A percentile compares a stretch with the other conserved stretches of the same genome.
These are phyloP conservation scores for Eimeria sp. DNA, from an alignment of 169 alveolate genomes.

Conservation along the genomic window DNA sequence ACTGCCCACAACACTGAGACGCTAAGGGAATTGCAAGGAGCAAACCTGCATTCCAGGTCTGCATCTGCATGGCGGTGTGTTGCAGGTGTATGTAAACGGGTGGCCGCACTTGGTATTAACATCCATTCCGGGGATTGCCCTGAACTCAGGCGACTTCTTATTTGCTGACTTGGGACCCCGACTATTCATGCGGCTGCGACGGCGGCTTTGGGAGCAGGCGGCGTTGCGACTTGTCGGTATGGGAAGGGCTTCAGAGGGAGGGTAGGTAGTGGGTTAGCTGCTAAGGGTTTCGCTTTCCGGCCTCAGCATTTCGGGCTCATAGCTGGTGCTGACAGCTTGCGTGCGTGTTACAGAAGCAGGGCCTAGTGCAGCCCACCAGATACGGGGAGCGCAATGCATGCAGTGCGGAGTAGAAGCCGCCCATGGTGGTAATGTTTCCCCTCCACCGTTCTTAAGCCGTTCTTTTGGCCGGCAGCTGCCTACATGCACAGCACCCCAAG, in stretches of 20 bases:
- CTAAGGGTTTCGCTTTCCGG: not conserved
- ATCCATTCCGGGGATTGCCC: constrained; percentile 72
- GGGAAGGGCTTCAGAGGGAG: not conserved
- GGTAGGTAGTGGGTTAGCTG: not conserved
- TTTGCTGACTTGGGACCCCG: constrained; percentile 77
- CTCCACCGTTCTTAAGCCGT: not conserved
- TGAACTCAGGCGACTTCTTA: constrained; percentile 74
- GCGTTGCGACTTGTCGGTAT: constrained; percentile 62
- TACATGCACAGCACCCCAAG: not conserved
- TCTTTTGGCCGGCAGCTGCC: not conserved
- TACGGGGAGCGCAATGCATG: not conserved
- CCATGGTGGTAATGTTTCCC: not conserved
- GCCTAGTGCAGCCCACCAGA: constrained; percentile 31
- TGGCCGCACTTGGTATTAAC: constrained; percentile 81
- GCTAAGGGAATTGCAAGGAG: not conserved
- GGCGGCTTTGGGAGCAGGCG: constrained; percentile 64
- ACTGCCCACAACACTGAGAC: not conserved
- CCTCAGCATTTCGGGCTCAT: not conserved
- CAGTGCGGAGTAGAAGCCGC: constrained; percentile 39
- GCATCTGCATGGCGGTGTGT: not conserved
- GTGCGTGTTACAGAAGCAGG: constrained; percentile 27
- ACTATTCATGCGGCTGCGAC: constrained; percentile 27
- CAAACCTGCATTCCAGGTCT: not conserved
- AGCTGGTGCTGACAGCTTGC: not conserved
- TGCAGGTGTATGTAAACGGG: constrained; percentile 81